Evolutionary conservation across 1,139 yeast genomes (phyloP).

Genomic region (Candida smagusa): DNA sequence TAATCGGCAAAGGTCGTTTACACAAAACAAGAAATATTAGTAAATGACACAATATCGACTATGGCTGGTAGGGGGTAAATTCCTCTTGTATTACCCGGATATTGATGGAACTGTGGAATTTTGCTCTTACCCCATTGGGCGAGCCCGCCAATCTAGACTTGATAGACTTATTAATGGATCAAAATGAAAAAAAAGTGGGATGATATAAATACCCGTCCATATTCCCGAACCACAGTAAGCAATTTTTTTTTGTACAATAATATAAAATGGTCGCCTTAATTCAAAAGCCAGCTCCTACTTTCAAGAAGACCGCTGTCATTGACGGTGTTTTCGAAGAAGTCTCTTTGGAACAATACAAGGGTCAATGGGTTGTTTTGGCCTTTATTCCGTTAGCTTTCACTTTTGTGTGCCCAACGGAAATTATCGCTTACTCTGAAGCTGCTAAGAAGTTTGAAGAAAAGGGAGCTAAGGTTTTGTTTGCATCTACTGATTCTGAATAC

Average conservation of each 20-base stretch:
- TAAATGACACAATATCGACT: no score
- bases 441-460: conserved; percentile 83
- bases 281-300: conserved; percentile 93
- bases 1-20: no score
- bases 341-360: conserved; percentile 90
- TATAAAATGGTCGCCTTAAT: conserved; percentile 76
- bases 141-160: conserved; percentile 10
- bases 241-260: background rate
- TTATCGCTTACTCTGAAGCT: conserved; percentile 97
- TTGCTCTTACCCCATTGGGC: conserved; percentile 4
- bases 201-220: conserved; percentile 5
- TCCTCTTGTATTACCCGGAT: background rate
- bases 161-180: conserved; percentile 9
- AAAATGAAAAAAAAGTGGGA: background rate
- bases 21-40: no score
- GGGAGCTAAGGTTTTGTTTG: conserved; percentile 86
- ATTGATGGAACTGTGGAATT: conserved; percentile 2
- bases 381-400: conserved; percentile 99
- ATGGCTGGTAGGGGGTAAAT: no score
- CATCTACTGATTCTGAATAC: conserved; percentile 98
- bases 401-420: conserved; percentile 98
- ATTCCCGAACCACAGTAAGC: background rate
- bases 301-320: conserved; percentile 94
- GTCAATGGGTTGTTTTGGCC: conserved; percentile 95
- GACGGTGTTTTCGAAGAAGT: conserved; percentile 95